Evolutionary conservation across 2,329 filamentous ascomycete species (phyloP), one percentile per base, ranked within the genome.

Genomic region (Clarireedia monteithiana): DNA sequence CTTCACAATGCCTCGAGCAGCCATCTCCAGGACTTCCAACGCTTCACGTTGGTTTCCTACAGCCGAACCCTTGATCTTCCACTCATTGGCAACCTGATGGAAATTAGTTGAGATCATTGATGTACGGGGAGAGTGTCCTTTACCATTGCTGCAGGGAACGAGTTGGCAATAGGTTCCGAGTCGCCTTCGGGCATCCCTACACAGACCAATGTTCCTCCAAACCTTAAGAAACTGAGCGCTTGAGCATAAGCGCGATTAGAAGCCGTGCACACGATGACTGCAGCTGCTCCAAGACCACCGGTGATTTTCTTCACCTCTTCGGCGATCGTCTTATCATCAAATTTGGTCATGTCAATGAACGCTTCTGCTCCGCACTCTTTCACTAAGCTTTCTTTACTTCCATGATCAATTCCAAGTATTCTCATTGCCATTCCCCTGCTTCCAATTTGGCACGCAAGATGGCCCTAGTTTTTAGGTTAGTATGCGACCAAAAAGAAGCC

Each of bases 341-440:
- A 75, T 55, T 76, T 72, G 30, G 81, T 80, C 57, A 86, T 73
- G 59, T 85, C 81, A 57, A 88, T 73, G 69, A 87, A 88, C 61
- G 80, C 77, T 66, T 87, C 83, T 0, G 83, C 83, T 7, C 84
- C 84, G n/a, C 75, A 82, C 0, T 78, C 74, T 48, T 76, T 76
- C 9, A 80, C 76, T 2, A 86, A 66, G 12, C 77, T 63, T 62
- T 80, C 78, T 68, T 88, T 88, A 63, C 74, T 78, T 47, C 77
- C 79, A 61, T 81, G 75, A 66, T 88, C 85, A 65, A 88, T 77
- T 26, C 82, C 84, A 56, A 86, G 82, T 38, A 86, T 81, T 46
- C 84, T 76, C 60, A 82, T 73, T 10, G 80, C 82, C 74, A 86
- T 83, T 3, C 77, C 84, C n/a, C 72, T 69, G 36, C 74, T 71